phyloP scores from a whole-genome alignment of 306 rosid species.

The Lathyrus tuberosus region DNA sequence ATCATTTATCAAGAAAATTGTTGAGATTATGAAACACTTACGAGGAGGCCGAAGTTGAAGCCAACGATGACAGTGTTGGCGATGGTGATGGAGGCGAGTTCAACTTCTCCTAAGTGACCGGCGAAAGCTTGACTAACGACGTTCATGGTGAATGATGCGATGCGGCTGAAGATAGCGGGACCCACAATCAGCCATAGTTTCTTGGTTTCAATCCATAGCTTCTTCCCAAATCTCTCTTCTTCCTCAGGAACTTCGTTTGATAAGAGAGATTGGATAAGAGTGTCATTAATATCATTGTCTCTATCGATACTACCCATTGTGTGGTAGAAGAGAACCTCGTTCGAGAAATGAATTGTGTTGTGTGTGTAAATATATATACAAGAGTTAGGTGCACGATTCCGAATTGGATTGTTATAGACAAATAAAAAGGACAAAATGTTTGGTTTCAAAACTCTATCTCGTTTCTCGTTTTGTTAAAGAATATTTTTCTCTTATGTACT shows the following conservation, averaged over 20 bases:
- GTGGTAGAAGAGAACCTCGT: not conserved
- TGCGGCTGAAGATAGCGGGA: conserved; percentile 74
- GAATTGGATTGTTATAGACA: not conserved
- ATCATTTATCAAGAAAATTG: no score
- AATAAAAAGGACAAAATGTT: not conserved
- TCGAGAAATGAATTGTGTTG: not conserved
- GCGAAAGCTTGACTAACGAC: conserved; percentile 78
- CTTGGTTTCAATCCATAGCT: conserved; percentile 61
- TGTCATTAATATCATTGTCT: not conserved
- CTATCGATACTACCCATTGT: not conserved
- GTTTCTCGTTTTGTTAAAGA: no score
- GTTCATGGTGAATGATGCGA: conserved; percentile 65
- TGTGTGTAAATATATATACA: not conserved
- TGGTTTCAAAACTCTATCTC: no score
- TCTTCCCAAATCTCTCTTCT: not conserved
- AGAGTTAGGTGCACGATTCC: not conserved
- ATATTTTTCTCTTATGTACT: no score
- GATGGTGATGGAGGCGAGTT: conserved; percentile 73
- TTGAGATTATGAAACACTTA: conserved; percentile 6
- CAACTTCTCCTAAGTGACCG: conserved; percentile 72
- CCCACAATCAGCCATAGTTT: conserved; percentile 78
- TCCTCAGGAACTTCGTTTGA: not conserved
- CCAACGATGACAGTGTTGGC: conserved; percentile 69
- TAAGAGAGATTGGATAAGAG: conserved; percentile 6
- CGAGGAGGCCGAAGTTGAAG: conserved; percentile 82